A percentile compares a stretch with the other conserved stretches of the same genome.
phyloP scores from a whole-genome alignment of 1,139 yeast genomes.

The Meyerozyma smithsonii region DNA sequence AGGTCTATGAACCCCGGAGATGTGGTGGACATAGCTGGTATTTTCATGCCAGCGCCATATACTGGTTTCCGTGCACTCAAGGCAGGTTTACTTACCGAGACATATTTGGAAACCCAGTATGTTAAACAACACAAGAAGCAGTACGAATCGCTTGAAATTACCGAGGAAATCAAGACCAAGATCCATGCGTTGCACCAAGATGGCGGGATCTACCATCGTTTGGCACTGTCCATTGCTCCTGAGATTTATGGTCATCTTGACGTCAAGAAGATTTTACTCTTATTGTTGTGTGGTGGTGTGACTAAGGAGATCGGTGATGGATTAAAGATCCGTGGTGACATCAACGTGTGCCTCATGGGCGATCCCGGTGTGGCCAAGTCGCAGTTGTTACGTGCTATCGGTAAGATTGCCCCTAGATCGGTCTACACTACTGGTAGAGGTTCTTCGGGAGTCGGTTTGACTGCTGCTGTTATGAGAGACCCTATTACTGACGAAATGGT shows the following conservation, averaged over 20 bases:
- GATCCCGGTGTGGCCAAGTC: conserved; percentile 99
- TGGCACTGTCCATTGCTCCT: conserved; percentile 92
- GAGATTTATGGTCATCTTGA: conserved; percentile 94
- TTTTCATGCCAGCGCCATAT: conserved; percentile 90
- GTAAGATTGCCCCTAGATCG: conserved; percentile 93
- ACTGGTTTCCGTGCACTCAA: conserved; percentile 90
- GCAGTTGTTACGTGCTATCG: conserved; percentile 84
- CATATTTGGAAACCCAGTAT: conserved; percentile 84
- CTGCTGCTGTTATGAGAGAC: conserved; percentile 98
- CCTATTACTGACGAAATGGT: conserved; percentile 99
- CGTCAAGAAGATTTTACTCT: conserved; percentile 82
- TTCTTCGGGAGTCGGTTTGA: conserved; percentile 97
- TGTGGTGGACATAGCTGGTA: conserved; percentile 86
- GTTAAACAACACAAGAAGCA: conserved; percentile 86
- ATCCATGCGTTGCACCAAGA: conserved; percentile 47
- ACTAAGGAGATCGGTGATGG: conserved; percentile 96
- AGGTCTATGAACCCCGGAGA: conserved; percentile 92
- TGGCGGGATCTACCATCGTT: conserved; percentile 72
- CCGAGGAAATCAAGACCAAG: conserved; percentile 50
- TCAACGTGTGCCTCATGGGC: conserved; percentile 95
- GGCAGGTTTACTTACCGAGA: conserved; percentile 92
- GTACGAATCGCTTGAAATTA: conserved; percentile 63
- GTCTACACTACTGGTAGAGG: conserved; percentile 99
- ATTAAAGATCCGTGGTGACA: conserved; percentile 94
- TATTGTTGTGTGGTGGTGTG: conserved; percentile 91